These are phyloP conservation scores for Aspergillus sp. DNA, from an alignment of 2,329 filamentous ascomycete genomes.

Conservation along the genomic window DNA sequence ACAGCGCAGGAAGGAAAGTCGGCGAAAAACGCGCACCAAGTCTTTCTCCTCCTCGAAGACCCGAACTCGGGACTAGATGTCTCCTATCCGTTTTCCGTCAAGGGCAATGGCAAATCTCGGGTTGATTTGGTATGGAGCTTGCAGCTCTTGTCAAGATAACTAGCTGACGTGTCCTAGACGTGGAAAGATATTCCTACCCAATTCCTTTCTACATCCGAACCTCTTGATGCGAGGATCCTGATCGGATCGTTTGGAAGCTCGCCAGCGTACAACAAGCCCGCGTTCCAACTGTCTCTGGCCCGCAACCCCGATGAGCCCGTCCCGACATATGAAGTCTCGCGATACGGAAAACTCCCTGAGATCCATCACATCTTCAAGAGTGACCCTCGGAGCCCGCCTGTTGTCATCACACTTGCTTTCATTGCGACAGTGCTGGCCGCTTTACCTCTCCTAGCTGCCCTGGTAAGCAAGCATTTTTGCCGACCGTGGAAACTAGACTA, in stretches of 20 bases:
- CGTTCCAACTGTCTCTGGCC: slow-evolving; percentile 71
- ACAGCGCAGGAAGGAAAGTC: slow-evolving; percentile 77
- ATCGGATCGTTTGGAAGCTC: slow-evolving; percentile 83
- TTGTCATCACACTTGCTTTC: slow-evolving; percentile 77
- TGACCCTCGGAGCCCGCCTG: slow-evolving; percentile 77
- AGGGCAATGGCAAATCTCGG: slow-evolving; percentile 82
- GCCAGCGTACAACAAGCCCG: slow-evolving; percentile 63
- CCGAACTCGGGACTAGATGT: slow-evolving; percentile 74
- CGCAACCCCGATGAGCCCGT: slow-evolving; percentile 62
- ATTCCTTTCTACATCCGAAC: slow-evolving; percentile 66
- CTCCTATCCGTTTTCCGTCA: slow-evolving; percentile 79
- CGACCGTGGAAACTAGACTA: not conserved
- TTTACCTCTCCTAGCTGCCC: slow-evolving; percentile 69
- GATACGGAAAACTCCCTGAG: slow-evolving; percentile 80
- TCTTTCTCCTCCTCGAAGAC: slow-evolving; percentile 82
- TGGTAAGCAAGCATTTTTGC: slow-evolving; percentile 52
- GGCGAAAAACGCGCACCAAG: slow-evolving; percentile 86
- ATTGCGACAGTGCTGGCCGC: slow-evolving; percentile 69
- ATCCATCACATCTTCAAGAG: slow-evolving; percentile 88
- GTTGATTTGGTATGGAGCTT: slow-evolving; percentile 71
- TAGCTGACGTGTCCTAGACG: slow-evolving; percentile 54
- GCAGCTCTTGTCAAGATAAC: not conserved
- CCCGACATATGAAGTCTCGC: slow-evolving; percentile 65
- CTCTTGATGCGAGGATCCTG: slow-evolving; percentile 76
- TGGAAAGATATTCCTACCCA: slow-evolving; percentile 87